Base-by-base conservation (phyloP, 106 monocot genomes). In the Dendrobium huoshanense region DNA sequence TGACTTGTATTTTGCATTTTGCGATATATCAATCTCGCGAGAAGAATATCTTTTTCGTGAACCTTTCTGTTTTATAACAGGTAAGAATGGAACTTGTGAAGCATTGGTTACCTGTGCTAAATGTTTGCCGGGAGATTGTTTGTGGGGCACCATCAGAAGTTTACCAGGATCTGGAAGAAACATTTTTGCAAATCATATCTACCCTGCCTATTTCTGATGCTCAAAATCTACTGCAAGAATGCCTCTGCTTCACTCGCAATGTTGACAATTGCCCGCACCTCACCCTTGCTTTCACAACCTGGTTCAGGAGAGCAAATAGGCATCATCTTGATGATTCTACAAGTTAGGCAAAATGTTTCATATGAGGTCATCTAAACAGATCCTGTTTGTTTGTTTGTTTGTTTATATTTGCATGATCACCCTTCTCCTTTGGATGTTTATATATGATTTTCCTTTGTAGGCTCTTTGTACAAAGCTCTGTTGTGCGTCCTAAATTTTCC, bases 31-130 rank as follows among this genome's bases (percentile, higher is more conserved):
- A n/a, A n/a, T n/a, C n/a, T n/a, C n/a, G 49, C 49, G 7, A 41
- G 19, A 73, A 29, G 27, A 68, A 13, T 17, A 16, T 72, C 15
- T 13, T 7, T 20, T 10, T 42, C 44, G 4, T 76, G 22, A 76
- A 24, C 2, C 24, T 79, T 55, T 76, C 31, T 79, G 19, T 41
- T 78, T 29, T 24, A 1, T 75, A 47, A 59, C 91, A 98, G 97
- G 89, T 92, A 77, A 91, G 97, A 83, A 84, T 84, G 89, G 91
- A 88, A 58, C 84, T 98, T 72, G 97, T 98, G 27, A 89, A 82
- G 76, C 84, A 87, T 42, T 98, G 97, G 97, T 90, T 98, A 27
- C 94, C 97, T 18, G 94, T 98, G 78, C 85, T 98, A 76, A 94
- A 94, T 78, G 89, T 89, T 41, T 94, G 92, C 79, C 86, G 88